Percentiles rank a stretch among this genome's conserved stretches.
phyloP scores from a whole-genome alignment of 768 basidiomycete species.

The Podaxis pistillaris region DNA sequence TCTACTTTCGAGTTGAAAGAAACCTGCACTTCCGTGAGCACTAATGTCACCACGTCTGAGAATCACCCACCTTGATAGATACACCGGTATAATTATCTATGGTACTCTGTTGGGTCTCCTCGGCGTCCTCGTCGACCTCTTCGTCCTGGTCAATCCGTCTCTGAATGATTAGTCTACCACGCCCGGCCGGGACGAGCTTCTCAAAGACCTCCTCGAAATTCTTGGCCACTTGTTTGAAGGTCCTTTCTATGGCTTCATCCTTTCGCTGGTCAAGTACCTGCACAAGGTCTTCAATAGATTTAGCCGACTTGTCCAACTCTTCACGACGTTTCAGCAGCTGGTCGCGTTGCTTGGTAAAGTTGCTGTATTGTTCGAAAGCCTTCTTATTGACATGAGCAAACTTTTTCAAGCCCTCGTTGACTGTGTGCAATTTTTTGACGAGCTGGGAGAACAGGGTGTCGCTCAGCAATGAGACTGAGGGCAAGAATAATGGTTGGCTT shows the following conservation, averaged over 20 bases:
- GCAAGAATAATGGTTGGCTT: neutral
- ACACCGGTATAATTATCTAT: constrained; percentile 97
- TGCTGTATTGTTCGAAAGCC: constrained; percentile 97
- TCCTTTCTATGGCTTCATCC: constrained; percentile 97
- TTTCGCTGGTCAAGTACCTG: constrained; percentile 94
- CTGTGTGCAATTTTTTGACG: constrained; percentile 86
- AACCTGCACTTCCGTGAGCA: constrained; percentile 50
- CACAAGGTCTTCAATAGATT: constrained; percentile 90
- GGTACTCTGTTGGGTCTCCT: constrained; percentile 68
- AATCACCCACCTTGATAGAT: constrained; percentile 73
- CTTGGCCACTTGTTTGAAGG: constrained; percentile 96
- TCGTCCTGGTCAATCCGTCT: constrained; percentile 87
- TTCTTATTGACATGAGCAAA: constrained; percentile 99
- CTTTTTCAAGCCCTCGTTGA: constrained; percentile 92
- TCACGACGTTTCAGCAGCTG: constrained; percentile 82
- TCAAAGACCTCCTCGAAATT: constrained; percentile 98
- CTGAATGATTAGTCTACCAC: constrained; percentile 91
- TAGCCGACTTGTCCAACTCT: constrained; percentile 87
- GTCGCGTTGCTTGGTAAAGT: constrained; percentile 97
- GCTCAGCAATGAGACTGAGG: neutral
- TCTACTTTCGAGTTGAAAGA: constrained; percentile 99
- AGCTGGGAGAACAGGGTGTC: constrained; percentile 48
- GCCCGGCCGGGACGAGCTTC: constrained; percentile 90
- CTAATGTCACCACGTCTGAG: neutral
- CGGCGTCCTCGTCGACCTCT: constrained; percentile 68